Evolutionary conservation across 169 alveolate genomes (phyloP), one percentile per base, ranked within the genome.

Genomic region (Amoebophrya sp.): DNA sequence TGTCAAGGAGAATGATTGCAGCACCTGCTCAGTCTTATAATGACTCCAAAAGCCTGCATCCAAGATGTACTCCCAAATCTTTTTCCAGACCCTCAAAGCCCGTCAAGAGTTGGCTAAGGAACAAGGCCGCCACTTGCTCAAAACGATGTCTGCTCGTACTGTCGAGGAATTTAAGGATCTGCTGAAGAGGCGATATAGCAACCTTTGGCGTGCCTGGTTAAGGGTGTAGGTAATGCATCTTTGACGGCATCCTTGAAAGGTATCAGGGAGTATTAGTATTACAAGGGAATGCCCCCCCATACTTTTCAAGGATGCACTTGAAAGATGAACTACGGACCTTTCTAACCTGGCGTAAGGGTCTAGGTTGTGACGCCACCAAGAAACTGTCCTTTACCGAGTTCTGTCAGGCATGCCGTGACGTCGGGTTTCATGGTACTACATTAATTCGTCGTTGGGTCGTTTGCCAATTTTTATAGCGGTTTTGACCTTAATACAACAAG

Each of bases 121-220:
- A 36, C 83, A 65, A 36, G 83, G 83, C n/a, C 83, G 83, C 38
- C 83, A 65, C 33, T 26, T 65, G 83, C 2, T 65, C 38, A 65
- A 65, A 36, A 65, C 83, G 18, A 65, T 65, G 83, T 65, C 83
- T 6, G 83, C 83, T 18, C n/a, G n/a, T 36, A 65, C 83, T 0
- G 83, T 26, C 33, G 33, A 6, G 33, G 83, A 65, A 29, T 65
- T 65, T 65, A 65, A 65, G 83, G 83, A 1, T 18, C 26, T 65
- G 83, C 83, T 65, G 36, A 65, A 65, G 33, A 29, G 83, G 26
- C 18, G n/a, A 26, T 65, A 65, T 36, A 36, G 83, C 12, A 65
- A 65, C 33, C n/a, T 65, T 29, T 65, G 83, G 83, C 83, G 83
- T 36, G 83, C 83, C 2, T 65, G 83, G 83, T n/a, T n/a, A n/a